Conservation (phyloP, 1,139 yeast genomes). For the Saccharomyces hybrid region DNA sequence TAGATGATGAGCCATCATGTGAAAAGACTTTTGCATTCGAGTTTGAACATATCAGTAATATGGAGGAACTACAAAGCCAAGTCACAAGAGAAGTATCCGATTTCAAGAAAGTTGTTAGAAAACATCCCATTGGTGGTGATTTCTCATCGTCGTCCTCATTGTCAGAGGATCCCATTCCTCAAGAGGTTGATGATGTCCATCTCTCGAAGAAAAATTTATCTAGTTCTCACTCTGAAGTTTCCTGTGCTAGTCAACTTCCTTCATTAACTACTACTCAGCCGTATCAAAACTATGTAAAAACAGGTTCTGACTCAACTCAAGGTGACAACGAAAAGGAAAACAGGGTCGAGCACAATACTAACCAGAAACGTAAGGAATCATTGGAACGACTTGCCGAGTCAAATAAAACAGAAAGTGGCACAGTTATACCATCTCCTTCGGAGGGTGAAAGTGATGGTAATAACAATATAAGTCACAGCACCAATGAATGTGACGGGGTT, state of each 20-base stretch:
- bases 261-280: background rate
- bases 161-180: background rate
- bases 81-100: background rate
- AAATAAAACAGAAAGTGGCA: background rate
- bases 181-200: background rate
- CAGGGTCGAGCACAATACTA: background rate
- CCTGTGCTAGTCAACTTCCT: background rate
- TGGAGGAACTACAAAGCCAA: constrained; percentile 36
- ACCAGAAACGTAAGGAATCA: background rate
- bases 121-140: background rate
- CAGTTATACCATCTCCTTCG: background rate
- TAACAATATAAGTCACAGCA: background rate
- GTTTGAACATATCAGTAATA: constrained; percentile 78
- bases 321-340: background rate
- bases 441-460: background rate
- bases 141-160: background rate
- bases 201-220: background rate
- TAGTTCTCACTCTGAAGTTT: background rate
- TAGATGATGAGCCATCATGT: constrained; percentile 85
- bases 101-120: background rate
- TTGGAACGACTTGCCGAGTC: background rate
- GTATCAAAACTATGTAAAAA: background rate
- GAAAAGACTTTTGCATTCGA: constrained; percentile 76
- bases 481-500: background rate
- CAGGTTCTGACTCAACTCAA: background rate